Percentiles rank a stretch among this genome's conserved stretches.
Conservation (phyloP, 73 alveolate genomes). For the Tetrahymena borealis region DNA sequence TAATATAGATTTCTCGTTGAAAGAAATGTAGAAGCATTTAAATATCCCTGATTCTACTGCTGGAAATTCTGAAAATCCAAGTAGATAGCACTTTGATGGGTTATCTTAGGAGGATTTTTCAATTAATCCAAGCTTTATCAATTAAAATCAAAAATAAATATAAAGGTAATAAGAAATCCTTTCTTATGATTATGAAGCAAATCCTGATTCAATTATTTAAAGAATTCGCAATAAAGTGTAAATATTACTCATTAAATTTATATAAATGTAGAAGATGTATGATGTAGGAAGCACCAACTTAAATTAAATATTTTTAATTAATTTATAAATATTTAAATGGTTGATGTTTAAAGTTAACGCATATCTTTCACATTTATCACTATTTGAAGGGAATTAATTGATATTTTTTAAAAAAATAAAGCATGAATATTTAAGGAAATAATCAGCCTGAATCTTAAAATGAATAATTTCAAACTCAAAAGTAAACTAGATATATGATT, state of each 20-base stretch:
- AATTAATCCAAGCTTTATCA: neutral
- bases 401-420: too few relatives aligned
- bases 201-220: neutral
- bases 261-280: neutral
- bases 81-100: neutral
- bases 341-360: too few relatives aligned
- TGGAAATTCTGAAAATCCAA: neutral
- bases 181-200: neutral
- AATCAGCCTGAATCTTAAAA: neutral
- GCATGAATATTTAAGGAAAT: too few relatives aligned
- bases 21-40: neutral
- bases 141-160: neutral
- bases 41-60: neutral
- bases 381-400: too few relatives aligned
- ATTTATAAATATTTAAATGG: too few relatives aligned
- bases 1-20: neutral
- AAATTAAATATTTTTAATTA: too few relatives aligned
- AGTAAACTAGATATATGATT: neutral
- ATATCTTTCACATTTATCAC: too few relatives aligned
- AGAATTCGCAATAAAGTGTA: neutral
- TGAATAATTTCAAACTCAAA: neutral
- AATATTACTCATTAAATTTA: neutral
- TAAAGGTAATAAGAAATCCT: neutral
- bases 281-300: too few relatives aligned
- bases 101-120: neutral